Conservation (phyloP, 768 basidiomycete species). For the Lentinula edodes region DNA sequence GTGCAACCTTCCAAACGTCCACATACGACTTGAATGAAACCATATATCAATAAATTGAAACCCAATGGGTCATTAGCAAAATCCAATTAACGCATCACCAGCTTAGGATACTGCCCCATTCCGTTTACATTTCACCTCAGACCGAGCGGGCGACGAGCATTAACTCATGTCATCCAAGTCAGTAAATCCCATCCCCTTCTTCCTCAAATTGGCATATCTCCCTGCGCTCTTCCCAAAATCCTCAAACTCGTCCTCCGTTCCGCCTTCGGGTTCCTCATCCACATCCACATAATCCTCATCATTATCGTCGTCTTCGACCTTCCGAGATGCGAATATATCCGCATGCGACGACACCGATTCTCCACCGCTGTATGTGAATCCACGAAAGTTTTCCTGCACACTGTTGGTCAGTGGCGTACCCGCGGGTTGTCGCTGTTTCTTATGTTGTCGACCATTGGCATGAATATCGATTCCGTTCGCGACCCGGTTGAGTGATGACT, state of each 20-base stretch:
- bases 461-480: conserved; percentile 49
- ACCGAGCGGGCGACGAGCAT: neutral
- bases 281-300: conserved; percentile 16
- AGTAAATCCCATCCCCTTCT: conserved; percentile 41
- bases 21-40: neutral
- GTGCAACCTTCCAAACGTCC: neutral
- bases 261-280: conserved; percentile 45
- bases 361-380: conserved; percentile 84
- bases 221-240: conserved; percentile 61
- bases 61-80: neutral
- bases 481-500: conserved; percentile 8
- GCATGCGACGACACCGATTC: conserved; percentile 53
- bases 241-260: conserved; percentile 75
- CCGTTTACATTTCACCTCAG: neutral
- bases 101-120: neutral
- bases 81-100: neutral
- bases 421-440: conserved; percentile 38
- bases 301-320: conserved; percentile 30
- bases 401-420: conserved; percentile 75
- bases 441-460: conserved; percentile 45
- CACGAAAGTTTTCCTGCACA: conserved; percentile 95
- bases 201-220: conserved; percentile 56
- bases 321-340: conserved; percentile 25
- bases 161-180: conserved; percentile 24
- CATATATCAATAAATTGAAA: neutral